Percentiles rank a stretch among this genome's conserved stretches.
Conservation (phyloP, 2,329 filamentous ascomycete species). For the Monosporascus sp. region DNA sequence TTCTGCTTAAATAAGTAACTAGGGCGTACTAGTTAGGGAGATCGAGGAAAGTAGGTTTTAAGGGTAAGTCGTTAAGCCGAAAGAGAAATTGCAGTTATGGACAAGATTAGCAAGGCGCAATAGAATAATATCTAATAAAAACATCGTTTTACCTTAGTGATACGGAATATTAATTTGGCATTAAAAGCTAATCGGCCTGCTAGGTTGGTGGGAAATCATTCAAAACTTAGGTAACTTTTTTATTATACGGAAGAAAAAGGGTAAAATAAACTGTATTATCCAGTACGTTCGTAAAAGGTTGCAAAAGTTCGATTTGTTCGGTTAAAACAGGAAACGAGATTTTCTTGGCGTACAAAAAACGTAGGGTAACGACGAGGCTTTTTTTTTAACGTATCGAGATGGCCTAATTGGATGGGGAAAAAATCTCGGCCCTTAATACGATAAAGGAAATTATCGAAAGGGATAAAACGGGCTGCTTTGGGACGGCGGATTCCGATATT, state of each 20-base stretch:
- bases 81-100: slow-evolving; percentile 1
- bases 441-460: no score
- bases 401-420: no score
- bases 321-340: slow-evolving; percentile 5
- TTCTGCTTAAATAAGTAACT: slow-evolving; percentile 1
- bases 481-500: no score
- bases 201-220: slow-evolving; percentile 1
- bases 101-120: slow-evolving; percentile 1
- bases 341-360: not conserved
- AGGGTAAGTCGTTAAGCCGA: not conserved
- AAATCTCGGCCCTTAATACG: no score
- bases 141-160: slow-evolving; percentile 3
- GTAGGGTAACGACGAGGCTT: slow-evolving; percentile 3
- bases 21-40: slow-evolving; percentile 6
- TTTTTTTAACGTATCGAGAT: slow-evolving; percentile 4
- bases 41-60: slow-evolving; percentile 1
- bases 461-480: no score
- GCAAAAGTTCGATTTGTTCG: slow-evolving; percentile 2
- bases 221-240: slow-evolving; percentile 4
- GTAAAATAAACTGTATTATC: not conserved
- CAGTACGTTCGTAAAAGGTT: not conserved
- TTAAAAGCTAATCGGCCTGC: slow-evolving; percentile 5
- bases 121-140: not conserved
- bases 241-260: slow-evolving; percentile 4
- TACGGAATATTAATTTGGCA: slow-evolving; percentile 2